Conservation (phyloP, 1,284 basidiomycete species). For the Prillingera fragicola region DNA sequence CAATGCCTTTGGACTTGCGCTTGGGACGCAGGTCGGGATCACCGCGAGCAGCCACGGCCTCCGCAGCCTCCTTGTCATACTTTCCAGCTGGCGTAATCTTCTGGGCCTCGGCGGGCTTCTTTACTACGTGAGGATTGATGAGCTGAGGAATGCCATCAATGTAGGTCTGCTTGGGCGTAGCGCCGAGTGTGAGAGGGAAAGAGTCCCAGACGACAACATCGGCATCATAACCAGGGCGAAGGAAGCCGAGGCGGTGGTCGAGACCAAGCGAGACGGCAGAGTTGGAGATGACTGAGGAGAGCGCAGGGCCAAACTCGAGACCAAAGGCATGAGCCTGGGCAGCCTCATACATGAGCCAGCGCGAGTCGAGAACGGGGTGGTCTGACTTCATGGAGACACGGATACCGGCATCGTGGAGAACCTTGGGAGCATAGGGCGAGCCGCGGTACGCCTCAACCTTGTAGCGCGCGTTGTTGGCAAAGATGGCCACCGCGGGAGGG, state of each 20-base stretch:
- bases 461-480: slow-evolving; percentile 59
- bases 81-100: slow-evolving; percentile 32
- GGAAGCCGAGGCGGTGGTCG: slow-evolving; percentile 72
- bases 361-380: slow-evolving; percentile 66
- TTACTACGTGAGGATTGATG: slow-evolving; percentile 32
- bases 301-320: slow-evolving; percentile 39
- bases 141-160: slow-evolving; percentile 56
- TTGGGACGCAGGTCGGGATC: slow-evolving; percentile 43
- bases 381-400: slow-evolving; percentile 64
- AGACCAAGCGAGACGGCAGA: slow-evolving; percentile 71
- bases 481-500: slow-evolving; percentile 67
- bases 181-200: slow-evolving; percentile 68
- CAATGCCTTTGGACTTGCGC: slow-evolving; percentile 28
- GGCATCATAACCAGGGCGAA: slow-evolving; percentile 57
- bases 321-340: slow-evolving; percentile 76
- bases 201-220: slow-evolving; percentile 84
- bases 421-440: slow-evolving; percentile 74
- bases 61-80: slow-evolving; percentile 38
- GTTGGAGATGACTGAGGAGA: slow-evolving; percentile 66
- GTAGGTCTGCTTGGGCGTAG: slow-evolving; percentile 56
- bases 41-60: slow-evolving; percentile 38
- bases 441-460: slow-evolving; percentile 82
- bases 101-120: slow-evolving; percentile 42
- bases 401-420: slow-evolving; percentile 68
- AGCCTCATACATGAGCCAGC: slow-evolving; percentile 75